Evolutionary conservation across 129 eudicot species (phyloP), one percentile per base, ranked within the genome.

Genomic region (Glebionis coronaria): DNA sequence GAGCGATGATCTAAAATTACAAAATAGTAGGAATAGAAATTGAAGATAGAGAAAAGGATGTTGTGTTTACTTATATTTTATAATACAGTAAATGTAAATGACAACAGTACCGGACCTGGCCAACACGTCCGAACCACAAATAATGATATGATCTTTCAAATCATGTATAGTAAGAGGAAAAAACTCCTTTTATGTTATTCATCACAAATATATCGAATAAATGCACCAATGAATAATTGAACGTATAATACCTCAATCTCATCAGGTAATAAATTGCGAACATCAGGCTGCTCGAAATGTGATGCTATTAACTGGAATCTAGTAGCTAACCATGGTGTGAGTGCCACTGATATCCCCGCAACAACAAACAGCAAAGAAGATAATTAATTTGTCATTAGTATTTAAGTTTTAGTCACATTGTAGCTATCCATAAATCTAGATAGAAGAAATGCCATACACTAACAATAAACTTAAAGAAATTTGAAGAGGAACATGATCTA

Each of bases 121-220:
- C 99, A 56, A 93, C 97, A 23, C 99, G 95, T 81, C 99, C 99
- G 54, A 93, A 93, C 76, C 99, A 75, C 99, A 93, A 44, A 93
- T 76, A 29, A 93, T 89, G 45, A 93, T 93, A 72, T 93, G 99
- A 82, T 84, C 99, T 78, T 93, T 97, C 80, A 93, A 87, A 65
- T 93, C 99, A 75, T 93, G 95, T 5, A 95, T 93, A 89, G 95
- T 56, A 76, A 73, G 58, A 23, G 61, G 4, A 28, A 28, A 3
- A 28, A 28, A 28, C 3, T 28, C 4, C 4, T 72, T 47, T 4
- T 53, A 44, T 73, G 23, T 56, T 73, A 73, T 54, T 56, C 42
- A 44, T 59, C 78, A 64, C 8, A 25, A 35, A n/a, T 1, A 44
- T 44, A 15, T n/a, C 10, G 9, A n/a, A 47, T n/a, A 47, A 27